phyloP scores from a whole-genome alignment of 495 filamentous ascomycete species.

The Penicillium paradoxum region DNA sequence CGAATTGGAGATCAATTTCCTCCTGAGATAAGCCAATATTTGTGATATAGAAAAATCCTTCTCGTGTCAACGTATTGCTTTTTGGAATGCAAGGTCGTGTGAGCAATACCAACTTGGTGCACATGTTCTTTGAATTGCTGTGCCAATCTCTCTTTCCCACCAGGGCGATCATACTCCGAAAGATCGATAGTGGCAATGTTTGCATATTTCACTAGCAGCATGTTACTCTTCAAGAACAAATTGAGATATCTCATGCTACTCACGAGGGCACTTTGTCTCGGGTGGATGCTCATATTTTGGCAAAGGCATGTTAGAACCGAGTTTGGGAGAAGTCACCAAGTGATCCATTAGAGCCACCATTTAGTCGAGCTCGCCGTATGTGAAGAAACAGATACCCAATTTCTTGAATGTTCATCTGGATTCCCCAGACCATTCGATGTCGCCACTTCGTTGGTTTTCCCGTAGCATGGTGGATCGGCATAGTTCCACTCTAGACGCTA shows the following conservation, averaged over 20 bases:
- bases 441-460: not conserved
- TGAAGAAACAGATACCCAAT: not conserved
- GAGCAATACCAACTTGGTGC: constrained; percentile 35
- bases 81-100: not conserved
- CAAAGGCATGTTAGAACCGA: not conserved
- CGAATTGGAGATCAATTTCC: constrained; percentile 49
- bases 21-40: constrained; percentile 47
- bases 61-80: not conserved
- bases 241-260: not conserved
- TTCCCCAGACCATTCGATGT: not conserved
- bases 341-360: not conserved
- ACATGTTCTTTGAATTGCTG: constrained; percentile 47
- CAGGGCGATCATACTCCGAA: constrained; percentile 41
- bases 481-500: constrained; percentile 1
- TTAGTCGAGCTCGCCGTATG: not conserved
- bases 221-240: not conserved
- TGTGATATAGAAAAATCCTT: constrained; percentile 49
- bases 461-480: not conserved
- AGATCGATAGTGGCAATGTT: constrained; percentile 50
- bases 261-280: not conserved
- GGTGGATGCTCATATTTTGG: constrained; percentile 6
- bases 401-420: not conserved
- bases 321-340: not conserved
- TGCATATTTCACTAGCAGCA: constrained; percentile 37
- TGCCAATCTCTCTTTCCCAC: constrained; percentile 48